Conservation (phyloP, 352 stramenopile species). For the Phytopythium helicoides region DNA sequence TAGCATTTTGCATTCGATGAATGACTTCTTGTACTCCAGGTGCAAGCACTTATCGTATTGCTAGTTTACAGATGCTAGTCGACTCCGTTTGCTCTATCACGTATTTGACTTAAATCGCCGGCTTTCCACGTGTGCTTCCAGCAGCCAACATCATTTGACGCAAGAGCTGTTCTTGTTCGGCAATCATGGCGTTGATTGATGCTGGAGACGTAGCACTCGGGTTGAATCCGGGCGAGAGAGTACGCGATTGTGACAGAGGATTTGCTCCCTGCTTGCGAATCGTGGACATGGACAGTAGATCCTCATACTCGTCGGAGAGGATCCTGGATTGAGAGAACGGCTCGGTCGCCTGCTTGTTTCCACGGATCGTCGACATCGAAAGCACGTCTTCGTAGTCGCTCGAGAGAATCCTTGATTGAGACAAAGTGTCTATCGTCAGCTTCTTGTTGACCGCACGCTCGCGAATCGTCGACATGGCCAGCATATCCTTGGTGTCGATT, state of each 20-base stretch:
- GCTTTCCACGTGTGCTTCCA: background rate
- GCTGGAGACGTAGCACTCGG: conserved; percentile 3
- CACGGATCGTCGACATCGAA: background rate
- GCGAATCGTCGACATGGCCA: background rate
- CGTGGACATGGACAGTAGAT: conserved; percentile 2
- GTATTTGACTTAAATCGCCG: background rate
- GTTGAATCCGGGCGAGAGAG: no score
- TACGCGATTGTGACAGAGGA: no score
- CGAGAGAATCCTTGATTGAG: no score
- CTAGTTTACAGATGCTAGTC: no score
- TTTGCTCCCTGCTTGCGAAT: background rate
- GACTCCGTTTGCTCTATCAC: no score
- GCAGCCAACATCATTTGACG: conserved; percentile 22
- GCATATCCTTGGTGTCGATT: conserved; percentile 9
- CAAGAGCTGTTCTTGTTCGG: conserved; percentile 31
- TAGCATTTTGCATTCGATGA: no score
- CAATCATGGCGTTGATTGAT: conserved; percentile 26
- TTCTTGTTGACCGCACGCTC: background rate
- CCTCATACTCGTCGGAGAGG: background rate
- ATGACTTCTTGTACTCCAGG: no score
- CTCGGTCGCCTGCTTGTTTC: no score
- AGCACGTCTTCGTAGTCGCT: background rate
- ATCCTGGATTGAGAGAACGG: no score
- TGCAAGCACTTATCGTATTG: no score
- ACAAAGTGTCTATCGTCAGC: no score